Base-by-base conservation (phyloP, 1,139 yeast species). In the Kodamaea arcana region DNA sequence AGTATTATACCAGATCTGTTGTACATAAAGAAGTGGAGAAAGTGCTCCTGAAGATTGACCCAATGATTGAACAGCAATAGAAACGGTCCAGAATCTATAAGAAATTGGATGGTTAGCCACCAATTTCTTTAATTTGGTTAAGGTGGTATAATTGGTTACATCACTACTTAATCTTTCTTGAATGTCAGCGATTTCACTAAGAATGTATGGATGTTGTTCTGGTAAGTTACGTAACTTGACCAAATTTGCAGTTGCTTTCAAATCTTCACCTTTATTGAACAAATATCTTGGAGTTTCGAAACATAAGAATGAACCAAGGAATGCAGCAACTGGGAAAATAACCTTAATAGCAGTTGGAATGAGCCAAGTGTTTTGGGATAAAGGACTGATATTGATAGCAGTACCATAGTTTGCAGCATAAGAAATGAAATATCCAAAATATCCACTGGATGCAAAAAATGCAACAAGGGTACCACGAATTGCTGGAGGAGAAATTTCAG, bases 41-140 rank as follows among this genome's bases (percentile, higher is more conserved):
- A 76, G 78, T 15, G 82, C 79, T 33, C 84, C 84, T 35, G 77
- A 62, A 74, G 81, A 75, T 56, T 78, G 83, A 32, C 79, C 77
- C 34, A 78, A 60, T 30, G 78, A 39, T 46, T 77, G 79, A 8
- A 75, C 59, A 37, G 61, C 51, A 26, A 67, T 52, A 22, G 75
- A 65, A 26, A 72, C 56, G 24, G 48, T 50, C 24, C 72, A 52
- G 49, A 79, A 69, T 48, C 76, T 60, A 48, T 71, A 68, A 39
- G 67, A 58, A 39, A 63, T 58, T 29, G 67, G 65, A 44, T 51
- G 65, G 36, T 56, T 62, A 2, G 54, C 32, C 15, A 66, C 32
- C 21, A 73, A 47, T 36, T 69, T 72, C 36, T 50, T 60, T 18
- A 69, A 35, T 32, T 49, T 39, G 13, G 39, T 30, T 27, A 42